Evolutionary conservation across 2,329 filamentous ascomycete genomes (phyloP).

Genomic region (Cordyceps pruinosa): DNA sequence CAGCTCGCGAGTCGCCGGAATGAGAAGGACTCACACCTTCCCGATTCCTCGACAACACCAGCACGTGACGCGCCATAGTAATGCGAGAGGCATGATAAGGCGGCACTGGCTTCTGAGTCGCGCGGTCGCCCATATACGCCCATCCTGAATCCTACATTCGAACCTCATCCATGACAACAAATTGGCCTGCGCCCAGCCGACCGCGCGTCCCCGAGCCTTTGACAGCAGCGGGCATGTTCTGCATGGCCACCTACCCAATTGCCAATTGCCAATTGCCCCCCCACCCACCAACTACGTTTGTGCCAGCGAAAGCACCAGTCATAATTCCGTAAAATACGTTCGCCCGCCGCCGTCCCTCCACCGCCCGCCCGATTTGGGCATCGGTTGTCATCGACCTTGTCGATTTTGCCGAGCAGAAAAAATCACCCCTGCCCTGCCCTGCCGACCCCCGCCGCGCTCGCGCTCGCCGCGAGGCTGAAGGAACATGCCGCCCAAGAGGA

Average conservation of each 20-base stretch:
- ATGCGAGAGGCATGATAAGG: background rate
- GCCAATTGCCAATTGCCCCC: background rate
- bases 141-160: background rate
- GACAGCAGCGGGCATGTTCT: background rate
- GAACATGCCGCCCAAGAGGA: constrained; percentile 32
- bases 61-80: constrained; percentile 6
- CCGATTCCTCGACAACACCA: background rate
- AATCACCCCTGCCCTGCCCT: background rate
- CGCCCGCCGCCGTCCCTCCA: background rate
- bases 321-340: constrained; percentile 2
- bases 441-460: background rate
- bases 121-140: background rate
- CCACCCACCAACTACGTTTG: background rate
- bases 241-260: background rate
- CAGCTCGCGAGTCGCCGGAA: background rate
- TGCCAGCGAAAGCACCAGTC: background rate
- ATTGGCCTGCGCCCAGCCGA: background rate
- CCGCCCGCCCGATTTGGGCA: constrained; percentile 6
- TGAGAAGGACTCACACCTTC: constrained; percentile 1
- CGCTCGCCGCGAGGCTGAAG: background rate
- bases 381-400: background rate
- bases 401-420: background rate
- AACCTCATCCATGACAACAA: background rate
- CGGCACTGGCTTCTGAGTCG: constrained; percentile 1
- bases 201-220: background rate